Base-by-base conservation (phyloP, 2,329 filamentous ascomycete genomes). In the Helotiales sp. region DNA sequence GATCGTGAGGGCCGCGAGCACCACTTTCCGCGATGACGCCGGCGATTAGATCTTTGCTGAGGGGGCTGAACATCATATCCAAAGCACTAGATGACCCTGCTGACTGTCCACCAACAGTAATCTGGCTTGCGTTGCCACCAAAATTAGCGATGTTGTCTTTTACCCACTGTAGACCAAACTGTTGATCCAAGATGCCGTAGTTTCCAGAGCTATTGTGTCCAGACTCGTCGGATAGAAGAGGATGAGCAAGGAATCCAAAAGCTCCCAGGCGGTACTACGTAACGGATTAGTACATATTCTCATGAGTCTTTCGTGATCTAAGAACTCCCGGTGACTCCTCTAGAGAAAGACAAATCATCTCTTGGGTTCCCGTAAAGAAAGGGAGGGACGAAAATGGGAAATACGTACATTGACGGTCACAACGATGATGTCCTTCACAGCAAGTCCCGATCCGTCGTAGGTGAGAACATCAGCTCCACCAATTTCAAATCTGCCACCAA, bases 161-260 rank as follows among this genome's bases (percentile, higher is more conserved):
- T 0, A 80, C 74, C 79, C 80, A 84, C 63, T 79, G 72, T 7
- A 81, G 66, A 1, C 79, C 79, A 9, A 77, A 67, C 1, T 76
- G 69, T 61, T 82, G 79, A 57, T 84, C 81, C 59, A 72, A 74
- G 1, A 79, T 67, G 1, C 76, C 76, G 54, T 72, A 75, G 56
- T 78, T 78, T 4, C 75, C 68, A 22, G 57, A 59, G 4, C 47
- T 31, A 5, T 68, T 69, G 5, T 70, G 67, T 5, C 67, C 63
- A 9, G 69, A 29, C 19, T 33, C 40, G 3, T 5, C 19, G 5
- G 30, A 15, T 0, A 67, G 55, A 2, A 79, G 67, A 7, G 75
- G 73, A 7, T 76, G 73, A 1, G 76, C 75, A 3, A 81, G 66
- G 61, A 81, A 81, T 0, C 79, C 79, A 42, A 81, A 80, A 0